Evolutionary conservation across 2,329 filamentous ascomycete genomes (phyloP).

Genomic region (Ophiocordyceps unilateralis): DNA sequence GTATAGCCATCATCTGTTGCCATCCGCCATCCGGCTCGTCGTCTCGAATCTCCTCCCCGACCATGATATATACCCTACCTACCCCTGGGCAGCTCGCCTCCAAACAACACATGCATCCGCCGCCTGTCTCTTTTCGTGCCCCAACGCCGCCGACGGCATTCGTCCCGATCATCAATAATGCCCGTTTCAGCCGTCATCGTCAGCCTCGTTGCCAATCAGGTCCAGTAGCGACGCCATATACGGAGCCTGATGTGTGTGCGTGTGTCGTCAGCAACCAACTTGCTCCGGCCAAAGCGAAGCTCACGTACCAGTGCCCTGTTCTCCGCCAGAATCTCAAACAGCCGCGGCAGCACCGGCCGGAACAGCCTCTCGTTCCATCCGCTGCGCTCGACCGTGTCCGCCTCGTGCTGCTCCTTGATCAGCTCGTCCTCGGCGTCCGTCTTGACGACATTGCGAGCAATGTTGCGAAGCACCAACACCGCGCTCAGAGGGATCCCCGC

Average conservation of each 20-base stretch:
- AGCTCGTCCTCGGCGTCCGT: conserved; percentile 40
- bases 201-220: conserved; percentile 14
- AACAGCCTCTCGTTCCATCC: conserved; percentile 55
- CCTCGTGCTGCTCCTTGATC: conserved; percentile 28
- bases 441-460: conserved; percentile 50
- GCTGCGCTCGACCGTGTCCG: conserved; percentile 23
- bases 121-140: no score
- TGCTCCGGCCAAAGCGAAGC: no score
- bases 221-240: conserved; percentile 23
- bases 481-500: conserved; percentile 66
- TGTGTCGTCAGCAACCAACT: not conserved
- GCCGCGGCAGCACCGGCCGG: conserved; percentile 42
- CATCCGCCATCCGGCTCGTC: no score
- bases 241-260: conserved; percentile 12
- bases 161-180: not conserved
- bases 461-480: conserved; percentile 61
- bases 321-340: conserved; percentile 54
- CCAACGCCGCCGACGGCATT: not conserved
- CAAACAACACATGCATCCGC: no score
- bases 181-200: conserved; percentile 5
- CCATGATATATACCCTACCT: no score
- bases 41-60: no score
- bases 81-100: no score
- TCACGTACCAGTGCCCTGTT: conserved; percentile 41
- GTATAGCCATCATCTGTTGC: no score